Base-by-base conservation (phyloP, 1,139 yeast genomes). In the Yamadazyma songkhlaensis region DNA sequence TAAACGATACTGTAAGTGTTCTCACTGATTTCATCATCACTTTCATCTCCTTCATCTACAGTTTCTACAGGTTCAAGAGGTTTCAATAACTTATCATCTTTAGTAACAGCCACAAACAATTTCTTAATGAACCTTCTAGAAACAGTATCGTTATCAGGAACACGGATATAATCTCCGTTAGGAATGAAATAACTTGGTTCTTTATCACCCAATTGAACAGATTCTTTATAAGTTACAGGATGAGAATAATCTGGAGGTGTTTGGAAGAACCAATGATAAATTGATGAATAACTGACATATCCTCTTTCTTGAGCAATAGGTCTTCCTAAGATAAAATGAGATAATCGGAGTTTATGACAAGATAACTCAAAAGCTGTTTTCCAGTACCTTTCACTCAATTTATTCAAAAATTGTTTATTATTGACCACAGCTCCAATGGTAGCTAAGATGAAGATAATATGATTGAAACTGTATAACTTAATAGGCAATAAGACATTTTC, bases 251-350 rank as follows among this genome's bases (percentile, higher is more conserved):
- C 85, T 1, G 92, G 87, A 11, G 44, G 46, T 1, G 49, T 43
- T 3, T 60, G 60, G 14, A 72, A 43, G 1, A 76, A 35, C 42
- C 68, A 60, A 34, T 78, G 72, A 40, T 60, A 55, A n/a, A 63
- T 15, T 39, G 72, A 72, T 41, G 85, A 69, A 57, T 85, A 84
- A 6, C 77, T 66, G 12, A 85, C 59, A 41, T 74, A 67, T 0
- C 96, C 96, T 49, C 94, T 72, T 58, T 90, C 97, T 32, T 73
- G 74, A 2, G 87, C 74, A n/a, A 71, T 64, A n/a, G 85, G 84
- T 24, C 59, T 66, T 13, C 84, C 85, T 34, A 89, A 59, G 13
- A 90, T 76, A 55, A 88, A 89, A 22, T 94, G 89, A 0, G 96
- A 83, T 30, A 90, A 64, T 32, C 97, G 68, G 25, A 86, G 60